phyloP scores from a whole-genome alignment of 768 basidiomycete genomes.

The Hericium alpestre region DNA sequence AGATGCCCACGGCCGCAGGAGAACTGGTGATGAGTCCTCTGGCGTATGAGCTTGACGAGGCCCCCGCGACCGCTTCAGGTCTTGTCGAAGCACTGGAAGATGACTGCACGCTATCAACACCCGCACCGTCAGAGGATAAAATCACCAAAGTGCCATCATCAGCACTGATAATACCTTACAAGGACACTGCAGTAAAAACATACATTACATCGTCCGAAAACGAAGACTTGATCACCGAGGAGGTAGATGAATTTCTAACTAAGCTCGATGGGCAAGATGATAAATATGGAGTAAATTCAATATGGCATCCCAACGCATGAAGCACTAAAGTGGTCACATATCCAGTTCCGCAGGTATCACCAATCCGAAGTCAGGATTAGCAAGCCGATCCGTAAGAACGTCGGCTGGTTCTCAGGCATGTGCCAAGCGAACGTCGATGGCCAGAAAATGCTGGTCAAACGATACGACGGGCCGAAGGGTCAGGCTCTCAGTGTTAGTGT shows the following conservation, averaged over 20 bases:
- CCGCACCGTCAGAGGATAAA: too few species aligned
- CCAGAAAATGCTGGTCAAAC: conserved; percentile 30
- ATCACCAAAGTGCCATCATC: too few species aligned
- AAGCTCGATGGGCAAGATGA: conserved; percentile 4
- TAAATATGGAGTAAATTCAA: conserved; percentile 7
- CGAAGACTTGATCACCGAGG: neutral
- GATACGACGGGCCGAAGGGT: conserved; percentile 29
- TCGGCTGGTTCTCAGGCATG: conserved; percentile 38
- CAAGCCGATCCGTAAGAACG: conserved; percentile 13
- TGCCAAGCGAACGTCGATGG: conserved; percentile 32
- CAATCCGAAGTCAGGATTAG: conserved; percentile 34
- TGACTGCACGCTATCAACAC: too few species aligned
- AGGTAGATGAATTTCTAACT: conserved; percentile 11
- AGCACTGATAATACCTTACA: too few species aligned
- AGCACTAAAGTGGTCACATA: neutral
- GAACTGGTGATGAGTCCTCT: too few species aligned
- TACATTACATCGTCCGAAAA: too few species aligned
- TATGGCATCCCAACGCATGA: neutral
- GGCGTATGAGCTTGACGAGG: too few species aligned
- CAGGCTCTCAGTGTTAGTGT: too few species aligned
- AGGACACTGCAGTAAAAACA: too few species aligned
- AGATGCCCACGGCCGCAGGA: too few species aligned
- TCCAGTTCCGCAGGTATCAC: conserved; percentile 39
- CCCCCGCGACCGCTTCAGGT: too few species aligned
- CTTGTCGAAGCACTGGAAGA: too few species aligned